phyloP scores from a whole-genome alignment of 306 rosid species.

The Gleditsia sinensis region DNA sequence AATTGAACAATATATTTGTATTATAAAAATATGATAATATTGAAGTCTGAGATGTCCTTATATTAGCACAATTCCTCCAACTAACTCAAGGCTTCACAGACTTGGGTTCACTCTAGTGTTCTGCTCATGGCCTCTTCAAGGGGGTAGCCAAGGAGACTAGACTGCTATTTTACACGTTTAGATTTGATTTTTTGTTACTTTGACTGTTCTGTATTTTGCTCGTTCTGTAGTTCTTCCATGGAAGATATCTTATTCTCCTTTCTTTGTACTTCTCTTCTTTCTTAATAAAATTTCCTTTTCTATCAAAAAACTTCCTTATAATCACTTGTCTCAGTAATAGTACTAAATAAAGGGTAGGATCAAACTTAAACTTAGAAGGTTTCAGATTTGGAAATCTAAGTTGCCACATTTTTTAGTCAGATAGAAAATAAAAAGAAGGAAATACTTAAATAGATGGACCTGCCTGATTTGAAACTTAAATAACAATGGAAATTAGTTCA shows the following conservation, averaged over 20 bases:
- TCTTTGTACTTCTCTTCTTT: no score
- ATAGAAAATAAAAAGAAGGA: not conserved
- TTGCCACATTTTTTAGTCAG: not conserved
- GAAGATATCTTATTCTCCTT: no score
- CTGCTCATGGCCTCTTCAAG: no score
- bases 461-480: constrained; percentile 13
- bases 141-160: no score
- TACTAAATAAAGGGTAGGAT: constrained; percentile 2
- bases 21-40: not conserved
- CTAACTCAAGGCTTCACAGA: not conserved
- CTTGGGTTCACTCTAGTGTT: no score
- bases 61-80: not conserved
- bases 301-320: constrained; percentile 5
- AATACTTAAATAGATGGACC: not conserved
- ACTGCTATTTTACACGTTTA: no score
- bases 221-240: no score
- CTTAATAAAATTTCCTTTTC: no score
- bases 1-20: not conserved
- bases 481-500: constrained; percentile 17
- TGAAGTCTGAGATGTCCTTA: not conserved
- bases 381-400: constrained; percentile 11
- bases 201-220: no score
- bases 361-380: constrained; percentile 16
- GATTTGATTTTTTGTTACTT: no score
- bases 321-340: constrained; percentile 12